These are phyloP conservation scores for Trametes meyenii DNA, from an alignment of 768 basidiomycete species.

Conservation along the genomic window DNA sequence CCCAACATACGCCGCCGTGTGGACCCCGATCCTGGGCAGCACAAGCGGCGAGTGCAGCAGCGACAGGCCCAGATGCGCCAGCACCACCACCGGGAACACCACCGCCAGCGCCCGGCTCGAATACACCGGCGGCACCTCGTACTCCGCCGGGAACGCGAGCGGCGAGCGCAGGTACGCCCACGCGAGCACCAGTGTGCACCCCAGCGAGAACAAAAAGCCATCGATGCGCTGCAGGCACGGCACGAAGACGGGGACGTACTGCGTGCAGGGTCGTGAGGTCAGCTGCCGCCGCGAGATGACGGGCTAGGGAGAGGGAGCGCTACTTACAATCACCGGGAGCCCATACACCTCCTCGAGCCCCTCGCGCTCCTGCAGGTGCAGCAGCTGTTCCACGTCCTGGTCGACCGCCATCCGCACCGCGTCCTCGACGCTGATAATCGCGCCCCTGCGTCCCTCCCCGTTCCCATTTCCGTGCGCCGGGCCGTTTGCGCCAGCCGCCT, in stretches of 20 bases:
- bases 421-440: conserved; percentile 26
- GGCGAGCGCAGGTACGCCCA: conserved; percentile 63
- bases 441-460: background rate
- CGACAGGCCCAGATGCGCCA: conserved; percentile 53
- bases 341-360: conserved; percentile 83
- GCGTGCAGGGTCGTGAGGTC: conserved; percentile 15
- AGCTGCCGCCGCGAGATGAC: background rate
- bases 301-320: background rate
- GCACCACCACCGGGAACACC: conserved; percentile 34
- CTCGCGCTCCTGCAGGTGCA: conserved; percentile 64
- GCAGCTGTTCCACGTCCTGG: conserved; percentile 65
- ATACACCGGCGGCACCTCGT: conserved; percentile 24
- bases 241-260: conserved; percentile 81
- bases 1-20: conserved; percentile 73
- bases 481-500: background rate
- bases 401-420: conserved; percentile 51
- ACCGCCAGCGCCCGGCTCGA: conserved; percentile 31
- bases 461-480: background rate
- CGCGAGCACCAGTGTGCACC: conserved; percentile 62
- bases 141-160: conserved; percentile 34
- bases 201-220: conserved; percentile 69
- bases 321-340: conserved; percentile 73
- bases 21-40: conserved; percentile 74
- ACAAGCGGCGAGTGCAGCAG: conserved; percentile 68
- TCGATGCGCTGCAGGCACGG: conserved; percentile 78